phyloP scores from a whole-genome alignment of 768 basidiomycete genomes.

The Cubamyces sp. region DNA sequence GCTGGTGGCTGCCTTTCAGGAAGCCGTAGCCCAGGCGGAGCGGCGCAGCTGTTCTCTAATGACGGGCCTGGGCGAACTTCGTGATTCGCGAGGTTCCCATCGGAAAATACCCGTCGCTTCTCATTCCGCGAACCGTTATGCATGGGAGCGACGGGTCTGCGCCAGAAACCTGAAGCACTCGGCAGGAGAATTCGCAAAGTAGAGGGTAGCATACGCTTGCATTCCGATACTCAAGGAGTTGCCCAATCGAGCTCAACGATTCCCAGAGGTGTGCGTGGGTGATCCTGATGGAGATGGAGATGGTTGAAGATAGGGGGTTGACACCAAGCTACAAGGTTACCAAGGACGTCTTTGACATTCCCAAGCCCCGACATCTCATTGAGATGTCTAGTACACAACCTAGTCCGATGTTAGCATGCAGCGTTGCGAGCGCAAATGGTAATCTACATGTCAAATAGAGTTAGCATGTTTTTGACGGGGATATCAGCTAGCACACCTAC shows the following conservation, averaged over 20 bases:
- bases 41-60: not conserved
- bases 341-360: not conserved
- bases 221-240: not conserved
- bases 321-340: no score
- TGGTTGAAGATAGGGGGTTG: no score
- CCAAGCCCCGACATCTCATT: not conserved
- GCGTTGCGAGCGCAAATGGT: no score
- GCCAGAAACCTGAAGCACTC: not conserved
- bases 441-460: not conserved
- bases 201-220: not conserved
- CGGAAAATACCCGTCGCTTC: slow-evolving; percentile 2
- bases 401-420: not conserved
- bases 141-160: not conserved
- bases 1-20: not conserved
- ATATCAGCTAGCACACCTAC: not conserved
- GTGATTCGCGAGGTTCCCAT: slow-evolving; percentile 5
- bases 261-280: no score
- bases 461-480: not conserved
- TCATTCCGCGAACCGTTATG: slow-evolving; percentile 4
- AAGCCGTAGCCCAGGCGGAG: not conserved
- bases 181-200: not conserved
- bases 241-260: not conserved
- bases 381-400: not conserved
- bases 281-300: no score
- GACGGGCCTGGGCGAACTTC: not conserved